These are phyloP conservation scores for Podospora bellae-mahoneyi DNA, from an alignment of 495 filamentous ascomycete genomes.

Conservation along the genomic window DNA sequence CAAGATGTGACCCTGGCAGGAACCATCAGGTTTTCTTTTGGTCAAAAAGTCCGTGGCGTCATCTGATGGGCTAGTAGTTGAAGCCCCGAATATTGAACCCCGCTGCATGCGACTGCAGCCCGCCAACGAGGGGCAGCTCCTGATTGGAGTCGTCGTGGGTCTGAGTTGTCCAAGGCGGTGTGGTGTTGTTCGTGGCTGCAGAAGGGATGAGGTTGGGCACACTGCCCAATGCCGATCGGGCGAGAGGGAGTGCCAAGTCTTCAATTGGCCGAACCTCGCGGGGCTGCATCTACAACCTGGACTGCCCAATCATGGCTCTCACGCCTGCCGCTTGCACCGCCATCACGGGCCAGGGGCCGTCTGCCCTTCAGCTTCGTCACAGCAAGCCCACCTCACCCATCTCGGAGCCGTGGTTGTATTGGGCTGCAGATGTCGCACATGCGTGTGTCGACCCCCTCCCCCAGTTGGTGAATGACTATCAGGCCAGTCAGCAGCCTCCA, in stretches of 20 bases:
- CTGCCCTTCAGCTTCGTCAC: constrained; percentile 13
- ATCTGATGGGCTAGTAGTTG: constrained; percentile 27
- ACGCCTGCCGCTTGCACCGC: background rate
- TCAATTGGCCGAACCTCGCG: background rate
- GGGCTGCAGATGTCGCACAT: constrained; percentile 23
- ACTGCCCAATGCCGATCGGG: constrained; percentile 15
- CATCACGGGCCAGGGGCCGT: background rate
- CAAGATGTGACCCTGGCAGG: constrained; percentile 7
- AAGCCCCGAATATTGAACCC: constrained; percentile 18
- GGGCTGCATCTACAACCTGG: background rate
- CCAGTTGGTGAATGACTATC: constrained; percentile 16
- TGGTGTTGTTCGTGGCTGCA: constrained; percentile 2
- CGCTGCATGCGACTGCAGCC: constrained; percentile 9
- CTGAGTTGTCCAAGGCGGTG: background rate
- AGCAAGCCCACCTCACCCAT: background rate
- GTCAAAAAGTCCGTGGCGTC: constrained; percentile 22
- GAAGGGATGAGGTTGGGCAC: constrained; percentile 21
- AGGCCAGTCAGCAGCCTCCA: background rate
- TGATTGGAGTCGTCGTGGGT: constrained; percentile 3
- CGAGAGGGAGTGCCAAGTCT: constrained; percentile 15
- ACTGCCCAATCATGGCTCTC: constrained; percentile 15
- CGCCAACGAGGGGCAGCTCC: background rate
- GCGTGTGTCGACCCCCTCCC: background rate
- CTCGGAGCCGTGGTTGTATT: constrained; percentile 7
- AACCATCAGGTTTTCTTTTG: constrained; percentile 7